Conservation (phyloP, 2,329 filamentous ascomycete species). For the Penicillium concentricum region DNA sequence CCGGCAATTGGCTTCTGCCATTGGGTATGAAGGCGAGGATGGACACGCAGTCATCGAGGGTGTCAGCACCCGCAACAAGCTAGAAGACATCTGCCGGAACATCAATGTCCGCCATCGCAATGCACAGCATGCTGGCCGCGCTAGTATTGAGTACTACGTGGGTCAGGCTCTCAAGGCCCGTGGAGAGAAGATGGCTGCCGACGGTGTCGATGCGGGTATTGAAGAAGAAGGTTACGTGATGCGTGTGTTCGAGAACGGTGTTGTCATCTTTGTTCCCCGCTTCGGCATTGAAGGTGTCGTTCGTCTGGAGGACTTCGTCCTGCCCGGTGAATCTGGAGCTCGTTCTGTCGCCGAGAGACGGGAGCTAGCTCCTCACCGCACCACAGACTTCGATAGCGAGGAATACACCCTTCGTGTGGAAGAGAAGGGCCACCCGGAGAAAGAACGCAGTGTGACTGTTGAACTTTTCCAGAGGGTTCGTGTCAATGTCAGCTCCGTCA, state of each 20-base stretch:
- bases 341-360: conserved; percentile 34
- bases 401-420: conserved; percentile 70
- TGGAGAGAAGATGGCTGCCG: conserved; percentile 46
- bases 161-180: conserved; percentile 87
- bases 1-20: conserved; percentile 89
- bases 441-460: conserved; percentile 51
- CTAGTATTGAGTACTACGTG: conserved; percentile 96
- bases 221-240: conserved; percentile 95
- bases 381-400: conserved; percentile 80
- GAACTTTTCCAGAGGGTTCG: conserved; percentile 90
- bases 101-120: conserved; percentile 98
- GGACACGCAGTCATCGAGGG: conserved; percentile 70
- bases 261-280: conserved; percentile 91
- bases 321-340: conserved; percentile 54
- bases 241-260: conserved; percentile 95
- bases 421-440: conserved; percentile 48
- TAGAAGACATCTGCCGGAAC: conserved; percentile 95
- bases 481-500: conserved; percentile 86
- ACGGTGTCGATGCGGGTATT: conserved; percentile 43
- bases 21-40: conserved; percentile 68
- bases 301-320: conserved; percentile 76
- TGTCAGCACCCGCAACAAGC: conserved; percentile 75
- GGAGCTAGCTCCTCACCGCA: conserved; percentile 52
- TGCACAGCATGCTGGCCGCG: conserved; percentile 89
- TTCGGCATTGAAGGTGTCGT: conserved; percentile 96